These are phyloP conservation scores for Pichiaceae sp. DNA, from an alignment of 1,139 yeast genomes.

Conservation along the genomic window DNA sequence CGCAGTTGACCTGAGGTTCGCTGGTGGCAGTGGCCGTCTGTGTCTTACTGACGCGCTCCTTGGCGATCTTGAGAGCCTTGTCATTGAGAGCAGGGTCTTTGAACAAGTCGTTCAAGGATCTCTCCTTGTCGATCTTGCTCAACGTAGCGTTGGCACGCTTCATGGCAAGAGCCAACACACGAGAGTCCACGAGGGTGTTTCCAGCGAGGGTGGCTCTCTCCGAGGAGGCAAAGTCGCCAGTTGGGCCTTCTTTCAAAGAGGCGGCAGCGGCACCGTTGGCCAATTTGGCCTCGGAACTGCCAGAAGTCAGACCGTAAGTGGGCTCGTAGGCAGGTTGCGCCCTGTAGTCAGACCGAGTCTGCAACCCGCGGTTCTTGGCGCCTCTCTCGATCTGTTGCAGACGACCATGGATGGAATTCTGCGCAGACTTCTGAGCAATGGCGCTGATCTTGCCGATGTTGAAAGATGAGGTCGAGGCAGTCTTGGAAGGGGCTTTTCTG, in stretches of 20 bases:
- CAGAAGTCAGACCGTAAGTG: not conserved
- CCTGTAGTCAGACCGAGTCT: not conserved
- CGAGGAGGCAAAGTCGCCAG: slow-evolving; percentile 17
- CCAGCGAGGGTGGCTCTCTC: slow-evolving; percentile 21
- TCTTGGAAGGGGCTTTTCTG: not conserved
- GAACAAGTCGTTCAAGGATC: slow-evolving; percentile 29
- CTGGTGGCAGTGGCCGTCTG: slow-evolving; percentile 35
- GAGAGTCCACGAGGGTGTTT: slow-evolving; percentile 39
- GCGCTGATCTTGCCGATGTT: slow-evolving; percentile 16
- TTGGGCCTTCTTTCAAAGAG: slow-evolving; percentile 23
- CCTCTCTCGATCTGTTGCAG: slow-evolving; percentile 30
- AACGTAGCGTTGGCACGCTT: slow-evolving; percentile 49
- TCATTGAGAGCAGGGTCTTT: slow-evolving; percentile 22
- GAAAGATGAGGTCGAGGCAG: slow-evolving; percentile 2
- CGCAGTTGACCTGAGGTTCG: slow-evolving; percentile 53
- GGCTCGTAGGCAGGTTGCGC: not conserved
- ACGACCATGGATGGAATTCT: not conserved
- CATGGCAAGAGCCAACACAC: slow-evolving; percentile 55
- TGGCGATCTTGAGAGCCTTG: slow-evolving; percentile 46
- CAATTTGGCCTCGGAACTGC: too few relatives aligned
- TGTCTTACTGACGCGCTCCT: slow-evolving; percentile 52
- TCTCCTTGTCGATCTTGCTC: slow-evolving; percentile 29
- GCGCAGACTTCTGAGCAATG: not conserved
- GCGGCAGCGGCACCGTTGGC: slow-evolving; percentile 31
- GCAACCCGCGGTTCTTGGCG: not conserved